Evolutionary conservation across 2,329 filamentous ascomycete genomes (phyloP).

Genomic region (Coleophoma crateriformis): DNA sequence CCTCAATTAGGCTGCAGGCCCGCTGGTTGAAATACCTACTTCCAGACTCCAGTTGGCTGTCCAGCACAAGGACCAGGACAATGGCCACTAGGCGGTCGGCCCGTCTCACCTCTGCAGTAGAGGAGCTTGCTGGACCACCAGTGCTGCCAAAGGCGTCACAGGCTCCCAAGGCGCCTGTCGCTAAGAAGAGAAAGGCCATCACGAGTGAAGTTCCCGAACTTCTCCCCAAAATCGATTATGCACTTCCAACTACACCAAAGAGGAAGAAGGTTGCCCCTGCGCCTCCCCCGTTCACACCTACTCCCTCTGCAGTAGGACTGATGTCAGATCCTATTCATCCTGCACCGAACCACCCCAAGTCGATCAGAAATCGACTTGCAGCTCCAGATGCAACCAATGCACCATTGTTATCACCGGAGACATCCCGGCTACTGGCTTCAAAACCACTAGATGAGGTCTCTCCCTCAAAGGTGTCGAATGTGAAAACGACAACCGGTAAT

Average conservation of each 20-base stretch:
- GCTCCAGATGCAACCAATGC: constrained; percentile 64
- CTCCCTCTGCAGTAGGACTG: constrained; percentile 40
- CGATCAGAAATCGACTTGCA: constrained; percentile 44
- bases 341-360: constrained; percentile 24
- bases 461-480: constrained; percentile 43
- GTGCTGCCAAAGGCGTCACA: neutral
- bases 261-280: constrained; percentile 14
- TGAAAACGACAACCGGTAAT: constrained; percentile 53
- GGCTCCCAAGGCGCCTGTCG: constrained; percentile 9
- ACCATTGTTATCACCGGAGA: constrained; percentile 64
- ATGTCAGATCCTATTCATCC: constrained; percentile 36
- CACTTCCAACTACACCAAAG: constrained; percentile 20
- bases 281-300: constrained; percentile 36
- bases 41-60: too few species aligned
- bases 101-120: constrained; percentile 16
- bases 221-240: constrained; percentile 4
- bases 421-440: constrained; percentile 55
- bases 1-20: too few species aligned
- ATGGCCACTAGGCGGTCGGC: constrained; percentile 24
- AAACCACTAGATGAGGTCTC: constrained; percentile 43
- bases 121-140: constrained; percentile 6
- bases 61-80: neutral
- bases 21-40: too few species aligned
- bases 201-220: constrained; percentile 7
- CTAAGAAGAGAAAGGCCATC: constrained; percentile 20